phyloP scores from a whole-genome alignment of 495 filamentous ascomycete species.

The Penicillium antarcticum region DNA sequence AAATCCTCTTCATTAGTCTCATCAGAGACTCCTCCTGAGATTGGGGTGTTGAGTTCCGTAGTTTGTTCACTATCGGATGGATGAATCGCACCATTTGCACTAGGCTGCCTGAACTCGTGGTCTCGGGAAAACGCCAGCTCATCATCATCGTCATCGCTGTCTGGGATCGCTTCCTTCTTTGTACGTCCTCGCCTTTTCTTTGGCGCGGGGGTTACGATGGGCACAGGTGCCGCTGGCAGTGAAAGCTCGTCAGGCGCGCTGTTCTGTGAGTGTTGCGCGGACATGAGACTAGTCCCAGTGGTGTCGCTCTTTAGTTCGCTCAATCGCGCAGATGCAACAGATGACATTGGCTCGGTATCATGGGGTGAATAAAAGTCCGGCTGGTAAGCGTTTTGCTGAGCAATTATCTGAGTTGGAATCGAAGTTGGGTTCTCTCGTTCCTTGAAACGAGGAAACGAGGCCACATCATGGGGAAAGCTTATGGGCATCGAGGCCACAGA shows the following conservation, averaged over 20 bases:
- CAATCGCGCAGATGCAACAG: conserved; percentile 20
- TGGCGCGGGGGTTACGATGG: conserved; percentile 17
- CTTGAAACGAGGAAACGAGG: conserved; percentile 1
- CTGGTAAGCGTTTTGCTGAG: conserved; percentile 27
- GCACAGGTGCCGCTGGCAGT: conserved; percentile 12
- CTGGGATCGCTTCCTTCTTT: conserved; percentile 28
- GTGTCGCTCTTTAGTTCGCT: conserved; percentile 27
- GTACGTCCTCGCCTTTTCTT: conserved; percentile 34
- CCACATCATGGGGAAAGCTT: background rate
- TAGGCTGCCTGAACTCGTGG: conserved; percentile 1
- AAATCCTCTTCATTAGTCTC: conserved; percentile 1
- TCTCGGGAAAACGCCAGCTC: conserved; percentile 23
- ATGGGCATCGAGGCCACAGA: background rate
- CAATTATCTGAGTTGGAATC: conserved; percentile 12
- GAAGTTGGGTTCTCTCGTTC: conserved; percentile 4
- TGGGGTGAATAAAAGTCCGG: conserved; percentile 29
- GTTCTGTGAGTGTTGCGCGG: conserved; percentile 14
- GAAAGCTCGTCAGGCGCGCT: conserved; percentile 32
- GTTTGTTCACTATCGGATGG: conserved; percentile 3
- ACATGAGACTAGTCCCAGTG: conserved; percentile 4
- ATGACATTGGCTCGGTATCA: conserved; percentile 43
- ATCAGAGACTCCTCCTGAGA: conserved; percentile 2
- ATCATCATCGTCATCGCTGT: conserved; percentile 30
- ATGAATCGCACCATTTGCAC: conserved; percentile 4
- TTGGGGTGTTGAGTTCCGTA: background rate